Evolutionary conservation across 768 basidiomycete genomes (phyloP).

Genomic region (Mycena capillaripes): DNA sequence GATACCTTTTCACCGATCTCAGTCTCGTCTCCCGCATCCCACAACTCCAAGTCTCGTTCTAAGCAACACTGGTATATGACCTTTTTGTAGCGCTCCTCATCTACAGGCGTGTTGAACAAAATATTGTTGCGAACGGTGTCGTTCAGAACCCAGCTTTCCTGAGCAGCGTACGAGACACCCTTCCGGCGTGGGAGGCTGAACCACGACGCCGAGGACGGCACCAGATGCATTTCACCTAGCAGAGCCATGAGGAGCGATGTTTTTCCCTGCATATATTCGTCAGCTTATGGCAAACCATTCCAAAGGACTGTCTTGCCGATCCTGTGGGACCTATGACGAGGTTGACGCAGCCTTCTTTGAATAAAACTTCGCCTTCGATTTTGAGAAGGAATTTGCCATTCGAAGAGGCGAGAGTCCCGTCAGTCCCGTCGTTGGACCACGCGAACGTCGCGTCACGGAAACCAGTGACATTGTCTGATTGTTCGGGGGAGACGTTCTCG

Average conservation of each 20-base stretch:
- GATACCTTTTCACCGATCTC: constrained; percentile 83
- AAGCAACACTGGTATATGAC: constrained; percentile 85
- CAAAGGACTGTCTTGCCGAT: too few species aligned
- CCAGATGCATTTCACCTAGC: constrained; percentile 79
- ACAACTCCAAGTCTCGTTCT: constrained; percentile 77
- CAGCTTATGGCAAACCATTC: too few species aligned
- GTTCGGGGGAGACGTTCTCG: constrained; percentile 17
- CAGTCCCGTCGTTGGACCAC: constrained; percentile 59
- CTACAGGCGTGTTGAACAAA: constrained; percentile 81
- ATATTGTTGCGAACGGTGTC: constrained; percentile 88
- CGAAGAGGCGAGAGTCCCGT: constrained; percentile 50
- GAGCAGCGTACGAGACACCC: constrained; percentile 85
- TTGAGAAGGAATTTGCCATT: constrained; percentile 63
- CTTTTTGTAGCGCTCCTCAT: constrained; percentile 84
- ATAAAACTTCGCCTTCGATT: constrained; percentile 67
- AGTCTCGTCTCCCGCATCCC: constrained; percentile 76
- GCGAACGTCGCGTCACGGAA: constrained; percentile 68
- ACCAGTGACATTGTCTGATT: constrained; percentile 54
- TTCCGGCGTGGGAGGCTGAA: constrained; percentile 76
- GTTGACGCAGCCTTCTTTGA: constrained; percentile 67
- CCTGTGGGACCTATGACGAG: constrained; percentile 73
- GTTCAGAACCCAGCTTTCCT: constrained; percentile 90
- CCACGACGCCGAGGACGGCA: constrained; percentile 67
- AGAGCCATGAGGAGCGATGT: constrained; percentile 77
- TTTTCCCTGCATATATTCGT: constrained; percentile 68